These are phyloP conservation scores for Coleophoma cylindrospora DNA, from an alignment of 2,329 filamentous ascomycete species.

Conservation along the genomic window DNA sequence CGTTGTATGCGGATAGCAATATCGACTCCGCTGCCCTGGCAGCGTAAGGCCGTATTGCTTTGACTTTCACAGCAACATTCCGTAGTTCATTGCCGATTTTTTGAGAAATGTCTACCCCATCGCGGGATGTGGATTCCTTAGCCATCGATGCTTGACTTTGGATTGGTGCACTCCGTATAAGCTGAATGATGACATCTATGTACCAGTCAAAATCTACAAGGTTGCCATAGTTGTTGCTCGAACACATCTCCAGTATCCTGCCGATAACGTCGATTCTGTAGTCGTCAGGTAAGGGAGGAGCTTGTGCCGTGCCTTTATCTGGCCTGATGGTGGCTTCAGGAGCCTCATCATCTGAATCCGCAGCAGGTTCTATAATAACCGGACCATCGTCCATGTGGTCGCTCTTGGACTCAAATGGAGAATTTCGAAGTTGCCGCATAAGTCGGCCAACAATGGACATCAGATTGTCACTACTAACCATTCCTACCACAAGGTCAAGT, in stretches of 20 bases:
- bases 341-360: conserved; percentile 52
- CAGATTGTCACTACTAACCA: conserved; percentile 87
- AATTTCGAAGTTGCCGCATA: conserved; percentile 76
- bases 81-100: conserved; percentile 80
- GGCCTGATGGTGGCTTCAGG: conserved; percentile 39
- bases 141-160: conserved; percentile 29
- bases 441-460: conserved; percentile 79
- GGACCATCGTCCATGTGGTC: conserved; percentile 39
- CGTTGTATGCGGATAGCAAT: conserved; percentile 55
- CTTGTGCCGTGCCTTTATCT: conserved; percentile 46
- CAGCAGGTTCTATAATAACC: conserved; percentile 25
- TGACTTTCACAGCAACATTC: conserved; percentile 88
- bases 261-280: conserved; percentile 81
- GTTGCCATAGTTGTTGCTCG: conserved; percentile 79
- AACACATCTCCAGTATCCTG: conserved; percentile 84
- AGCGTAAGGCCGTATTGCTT: conserved; percentile 74
- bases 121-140: conserved; percentile 5
- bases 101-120: conserved; percentile 47
- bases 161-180: conserved; percentile 67
- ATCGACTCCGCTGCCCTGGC: conserved; percentile 75
- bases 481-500: conserved; percentile 84
- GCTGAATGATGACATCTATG: conserved; percentile 80
- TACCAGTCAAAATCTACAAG: conserved; percentile 97
- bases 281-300: conserved; percentile 71
- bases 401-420: conserved; percentile 43